These are phyloP conservation scores for Diplodia mutila DNA, from an alignment of 2,329 filamentous ascomycete species.

Conservation along the genomic window DNA sequence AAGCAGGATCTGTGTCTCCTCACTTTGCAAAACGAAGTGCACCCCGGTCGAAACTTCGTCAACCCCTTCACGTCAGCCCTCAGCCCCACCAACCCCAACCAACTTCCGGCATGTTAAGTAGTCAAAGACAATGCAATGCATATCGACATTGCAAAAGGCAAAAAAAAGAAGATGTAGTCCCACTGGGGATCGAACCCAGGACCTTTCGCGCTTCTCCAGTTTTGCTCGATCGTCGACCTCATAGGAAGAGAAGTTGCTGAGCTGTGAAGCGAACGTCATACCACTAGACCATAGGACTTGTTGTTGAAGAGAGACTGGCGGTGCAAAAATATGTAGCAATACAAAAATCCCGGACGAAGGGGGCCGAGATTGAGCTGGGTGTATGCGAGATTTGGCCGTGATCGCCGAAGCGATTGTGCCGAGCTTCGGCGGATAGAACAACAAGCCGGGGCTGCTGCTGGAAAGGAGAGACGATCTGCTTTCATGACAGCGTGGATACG, in stretches of 20 bases:
- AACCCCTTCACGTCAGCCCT: too few relatives aligned
- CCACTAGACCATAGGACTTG: slow-evolving; percentile 27
- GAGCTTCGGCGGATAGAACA: background rate
- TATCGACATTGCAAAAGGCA: background rate
- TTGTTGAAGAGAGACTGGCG: background rate
- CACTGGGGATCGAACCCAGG: slow-evolving; percentile 31
- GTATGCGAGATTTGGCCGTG: background rate
- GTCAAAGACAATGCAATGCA: too few relatives aligned
- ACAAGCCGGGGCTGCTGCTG: background rate
- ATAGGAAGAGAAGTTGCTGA: background rate
- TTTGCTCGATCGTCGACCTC: background rate
- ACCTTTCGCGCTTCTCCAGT: slow-evolving; percentile 26
- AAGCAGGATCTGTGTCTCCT: too few relatives aligned
- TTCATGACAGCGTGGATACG: background rate
- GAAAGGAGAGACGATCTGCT: background rate
- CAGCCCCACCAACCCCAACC: too few relatives aligned
- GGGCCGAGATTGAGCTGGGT: too few relatives aligned
- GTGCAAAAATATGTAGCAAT: fast-evolving
- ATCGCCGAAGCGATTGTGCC: background rate
- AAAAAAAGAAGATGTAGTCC: slow-evolving; percentile 24
- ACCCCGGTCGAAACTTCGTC: too few relatives aligned
- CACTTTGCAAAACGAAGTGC: too few relatives aligned
- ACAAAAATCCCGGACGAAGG: too few relatives aligned
- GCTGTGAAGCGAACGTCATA: slow-evolving; percentile 28
- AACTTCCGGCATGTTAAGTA: too few relatives aligned